Conservation (phyloP, 2,329 filamentous ascomycete species). For the Teratosphaeria pseudoeucalypti region DNA sequence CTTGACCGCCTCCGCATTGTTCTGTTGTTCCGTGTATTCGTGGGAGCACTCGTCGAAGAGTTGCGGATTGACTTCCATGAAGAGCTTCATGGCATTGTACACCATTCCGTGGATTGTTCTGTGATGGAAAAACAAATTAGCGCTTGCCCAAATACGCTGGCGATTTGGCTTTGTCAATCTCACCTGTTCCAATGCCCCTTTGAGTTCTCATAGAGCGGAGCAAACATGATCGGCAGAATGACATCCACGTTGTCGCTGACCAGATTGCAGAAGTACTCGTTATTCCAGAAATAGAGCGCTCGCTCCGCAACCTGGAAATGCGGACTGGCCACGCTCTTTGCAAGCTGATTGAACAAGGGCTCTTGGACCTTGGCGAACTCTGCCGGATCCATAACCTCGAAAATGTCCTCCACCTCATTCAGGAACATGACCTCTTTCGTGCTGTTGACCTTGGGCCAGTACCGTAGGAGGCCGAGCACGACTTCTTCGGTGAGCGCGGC, state of each 20-base stretch:
- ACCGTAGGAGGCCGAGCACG: constrained; percentile 83
- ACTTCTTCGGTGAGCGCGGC: constrained; percentile 95
- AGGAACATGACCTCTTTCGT: constrained; percentile 99
- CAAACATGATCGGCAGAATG: constrained; percentile 98
- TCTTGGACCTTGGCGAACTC: constrained; percentile 99
- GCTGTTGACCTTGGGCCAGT: constrained; percentile 99
- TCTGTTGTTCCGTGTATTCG: constrained; percentile 94
- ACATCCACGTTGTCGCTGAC: constrained; percentile 98
- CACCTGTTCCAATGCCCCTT: constrained; percentile 99
- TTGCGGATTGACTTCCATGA: constrained; percentile 99
- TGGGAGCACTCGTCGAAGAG: constrained; percentile 98
- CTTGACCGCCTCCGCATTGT: constrained; percentile 77
- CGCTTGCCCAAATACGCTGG: not conserved
- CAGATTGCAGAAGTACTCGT: constrained; percentile 98
- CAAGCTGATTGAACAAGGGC: constrained; percentile 90
- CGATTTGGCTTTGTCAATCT: not conserved
- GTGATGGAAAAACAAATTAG: constrained; percentile 5
- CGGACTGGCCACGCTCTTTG: constrained; percentile 94
- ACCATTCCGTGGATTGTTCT: constrained; percentile 99
- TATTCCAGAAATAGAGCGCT: constrained; percentile 99
- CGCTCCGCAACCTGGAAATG: constrained; percentile 98
- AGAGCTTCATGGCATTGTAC: constrained; percentile 99
- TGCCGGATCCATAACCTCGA: constrained; percentile 97
- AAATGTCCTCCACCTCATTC: constrained; percentile 98
- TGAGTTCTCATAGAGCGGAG: constrained; percentile 93